These are phyloP conservation scores for Mentha longifolia DNA, from an alignment of 257 asterid genomes.

Conservation along the genomic window DNA sequence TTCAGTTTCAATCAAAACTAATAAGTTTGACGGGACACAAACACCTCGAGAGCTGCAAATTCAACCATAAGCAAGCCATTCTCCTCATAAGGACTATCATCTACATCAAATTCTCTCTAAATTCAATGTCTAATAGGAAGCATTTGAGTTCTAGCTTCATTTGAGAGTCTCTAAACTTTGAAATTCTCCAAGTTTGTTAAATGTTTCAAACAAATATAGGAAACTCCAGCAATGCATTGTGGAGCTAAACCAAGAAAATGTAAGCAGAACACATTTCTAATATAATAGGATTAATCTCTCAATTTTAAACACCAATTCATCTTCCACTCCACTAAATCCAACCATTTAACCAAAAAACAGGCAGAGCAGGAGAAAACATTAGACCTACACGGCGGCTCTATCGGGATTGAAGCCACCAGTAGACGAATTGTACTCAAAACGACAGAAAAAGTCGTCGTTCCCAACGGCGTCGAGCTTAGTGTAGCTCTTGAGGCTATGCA, in stretches of 20 bases:
- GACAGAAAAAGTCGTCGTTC: slow-evolving; percentile 86
- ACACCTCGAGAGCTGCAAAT: slow-evolving; percentile 4
- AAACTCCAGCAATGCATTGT: slow-evolving; percentile 9
- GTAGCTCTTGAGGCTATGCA: slow-evolving; percentile 84
- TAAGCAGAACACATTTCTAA: not conserved
- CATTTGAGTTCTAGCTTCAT: not conserved
- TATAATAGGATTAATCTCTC: not conserved
- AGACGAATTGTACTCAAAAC: slow-evolving; percentile 82
- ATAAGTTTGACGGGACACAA: not conserved
- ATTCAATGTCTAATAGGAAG: not conserved
- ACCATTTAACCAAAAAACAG: not conserved
- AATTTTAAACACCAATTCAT: not conserved
- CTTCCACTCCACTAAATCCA: slow-evolving; percentile 1
- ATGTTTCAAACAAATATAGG: slow-evolving; percentile 13
- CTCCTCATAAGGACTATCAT: not conserved
- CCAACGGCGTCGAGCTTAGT: slow-evolving; percentile 91
- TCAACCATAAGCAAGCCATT: not conserved
- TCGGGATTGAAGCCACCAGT: slow-evolving; percentile 95
- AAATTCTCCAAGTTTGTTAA: not conserved
- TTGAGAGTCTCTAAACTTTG: not conserved
- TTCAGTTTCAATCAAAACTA: not conserved
- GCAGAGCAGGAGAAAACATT: slow-evolving; percentile 39
- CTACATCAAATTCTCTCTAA: not conserved
- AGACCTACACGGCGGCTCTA: slow-evolving; percentile 89
- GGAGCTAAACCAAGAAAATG: not conserved